phyloP scores from a whole-genome alignment of 139 green algal species.

The Micractinium sp. region DNA sequence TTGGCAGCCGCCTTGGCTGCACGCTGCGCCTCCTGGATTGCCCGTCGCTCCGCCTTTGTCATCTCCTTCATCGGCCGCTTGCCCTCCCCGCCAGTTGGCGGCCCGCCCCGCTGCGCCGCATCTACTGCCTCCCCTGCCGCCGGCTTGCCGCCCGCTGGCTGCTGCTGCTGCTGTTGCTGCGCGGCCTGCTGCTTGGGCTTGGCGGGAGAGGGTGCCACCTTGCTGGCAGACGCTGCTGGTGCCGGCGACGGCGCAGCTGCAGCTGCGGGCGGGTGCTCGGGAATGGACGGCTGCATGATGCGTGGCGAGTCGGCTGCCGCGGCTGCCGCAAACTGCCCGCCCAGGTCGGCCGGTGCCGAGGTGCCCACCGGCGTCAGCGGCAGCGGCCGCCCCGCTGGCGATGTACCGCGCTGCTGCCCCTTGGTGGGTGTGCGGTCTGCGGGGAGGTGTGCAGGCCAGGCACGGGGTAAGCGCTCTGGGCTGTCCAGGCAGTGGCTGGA shows the following conservation, averaged over 20 bases:
- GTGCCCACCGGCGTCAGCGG: conserved; percentile 26
- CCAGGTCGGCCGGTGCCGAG: conserved; percentile 28
- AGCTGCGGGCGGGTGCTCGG: neutral
- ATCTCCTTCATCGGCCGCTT: conserved; percentile 59
- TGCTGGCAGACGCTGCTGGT: neutral
- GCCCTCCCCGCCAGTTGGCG: neutral
- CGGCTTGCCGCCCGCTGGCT: neutral
- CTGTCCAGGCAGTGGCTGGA: too few species aligned
- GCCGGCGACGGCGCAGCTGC: too few species aligned
- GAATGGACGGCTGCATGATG: neutral
- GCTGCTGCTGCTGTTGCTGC: conserved; percentile 8
- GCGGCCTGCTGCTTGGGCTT: neutral
- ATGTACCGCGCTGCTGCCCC: neutral
- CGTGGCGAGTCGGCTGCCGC: neutral
- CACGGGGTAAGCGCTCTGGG: neutral
- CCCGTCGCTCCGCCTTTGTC: conserved; percentile 82
- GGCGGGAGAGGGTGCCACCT: neutral
- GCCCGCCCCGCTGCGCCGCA: neutral
- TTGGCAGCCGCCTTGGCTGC: conserved; percentile 81
- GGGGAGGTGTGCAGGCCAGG: neutral
- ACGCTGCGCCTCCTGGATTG: conserved; percentile 80
- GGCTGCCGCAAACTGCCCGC: neutral
- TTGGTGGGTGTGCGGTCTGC: conserved; percentile 34
- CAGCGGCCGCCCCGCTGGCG: conserved; percentile 4
- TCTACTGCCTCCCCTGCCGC: neutral